A percentile compares a stretch with the other conserved stretches of the same genome.
phyloP scores from a whole-genome alignment of 1,284 basidiomycete species.

The Moniliophthora roreri region DNA sequence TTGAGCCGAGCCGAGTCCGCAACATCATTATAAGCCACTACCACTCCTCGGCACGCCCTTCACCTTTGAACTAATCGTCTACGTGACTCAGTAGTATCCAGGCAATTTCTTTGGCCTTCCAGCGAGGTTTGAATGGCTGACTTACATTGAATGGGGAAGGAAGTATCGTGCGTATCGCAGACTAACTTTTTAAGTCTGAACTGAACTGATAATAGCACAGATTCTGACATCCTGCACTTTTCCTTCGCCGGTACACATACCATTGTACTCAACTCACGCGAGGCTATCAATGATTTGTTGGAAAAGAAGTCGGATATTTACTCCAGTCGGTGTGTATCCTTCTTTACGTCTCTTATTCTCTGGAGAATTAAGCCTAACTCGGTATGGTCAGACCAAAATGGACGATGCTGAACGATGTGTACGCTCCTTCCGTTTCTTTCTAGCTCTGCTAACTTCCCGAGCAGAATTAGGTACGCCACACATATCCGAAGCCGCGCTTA shows the following conservation, averaged over 20 bases:
- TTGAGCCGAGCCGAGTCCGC: too few relatives aligned
- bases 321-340: not conserved
- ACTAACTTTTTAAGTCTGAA: not conserved
- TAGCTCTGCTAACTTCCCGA: not conserved
- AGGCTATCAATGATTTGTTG: conserved; percentile 4
- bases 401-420: conserved; percentile 3
- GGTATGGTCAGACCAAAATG: not conserved
- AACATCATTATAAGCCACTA: too few relatives aligned
- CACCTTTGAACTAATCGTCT: too few relatives aligned
- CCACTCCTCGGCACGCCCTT: too few relatives aligned
- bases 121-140: not conserved
- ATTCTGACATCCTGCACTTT: conserved; percentile 6
- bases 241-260: conserved; percentile 1
- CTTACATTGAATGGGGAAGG: conserved; percentile 1
- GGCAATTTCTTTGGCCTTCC: not conserved
- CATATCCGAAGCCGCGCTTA: not conserved
- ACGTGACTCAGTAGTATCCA: not conserved
- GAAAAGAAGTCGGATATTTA: conserved; percentile 7
- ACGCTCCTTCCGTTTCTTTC: not conserved
- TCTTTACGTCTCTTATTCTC: too few relatives aligned
- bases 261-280: conserved; percentile 5
- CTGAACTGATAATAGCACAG: not conserved
- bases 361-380: too few relatives aligned
- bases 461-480: not conserved
- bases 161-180: not conserved